These are phyloP conservation scores for Tetrapisispora iriomotensis DNA, from an alignment of 805 yeast species.

Conservation along the genomic window DNA sequence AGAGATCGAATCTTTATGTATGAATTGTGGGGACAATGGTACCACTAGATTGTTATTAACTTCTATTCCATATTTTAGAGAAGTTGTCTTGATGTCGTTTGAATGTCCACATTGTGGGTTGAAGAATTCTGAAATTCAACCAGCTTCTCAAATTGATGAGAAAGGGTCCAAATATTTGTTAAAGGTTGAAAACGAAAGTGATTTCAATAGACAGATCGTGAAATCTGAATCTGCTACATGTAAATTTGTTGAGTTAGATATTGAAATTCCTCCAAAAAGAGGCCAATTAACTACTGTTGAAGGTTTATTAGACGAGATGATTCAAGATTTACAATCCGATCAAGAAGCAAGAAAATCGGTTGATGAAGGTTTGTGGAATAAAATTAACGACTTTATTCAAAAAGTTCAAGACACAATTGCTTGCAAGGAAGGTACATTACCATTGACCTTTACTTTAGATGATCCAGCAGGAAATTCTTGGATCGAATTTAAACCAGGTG, in stretches of 20 bases:
- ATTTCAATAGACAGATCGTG: constrained; percentile 83
- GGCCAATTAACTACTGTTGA: constrained; percentile 92
- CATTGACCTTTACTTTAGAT: constrained; percentile 69
- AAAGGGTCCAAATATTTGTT: constrained; percentile 71
- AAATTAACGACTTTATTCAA: constrained; percentile 60
- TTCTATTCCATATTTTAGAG: constrained; percentile 82
- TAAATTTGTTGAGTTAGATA: constrained; percentile 72
- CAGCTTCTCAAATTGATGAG: constrained; percentile 88
- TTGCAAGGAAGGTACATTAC: constrained; percentile 62
- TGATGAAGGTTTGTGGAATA: constrained; percentile 66
- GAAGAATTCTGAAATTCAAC: constrained; percentile 85
- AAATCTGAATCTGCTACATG: constrained; percentile 81
- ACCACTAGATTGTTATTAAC: constrained; percentile 76
- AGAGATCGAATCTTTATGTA: constrained; percentile 88
- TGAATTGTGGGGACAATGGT: constrained; percentile 89
- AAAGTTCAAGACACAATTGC: constrained; percentile 50
- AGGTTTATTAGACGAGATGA: constrained; percentile 77
- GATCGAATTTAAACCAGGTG: constrained; percentile 83
- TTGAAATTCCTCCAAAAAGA: constrained; percentile 90
- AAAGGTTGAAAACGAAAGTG: constrained; percentile 56
- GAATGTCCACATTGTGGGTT: constrained; percentile 92
- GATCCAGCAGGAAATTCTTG: constrained; percentile 98
- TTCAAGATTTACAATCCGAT: constrained; percentile 66
- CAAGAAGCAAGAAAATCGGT: constrained; percentile 68
- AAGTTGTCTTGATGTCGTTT: constrained; percentile 87